These are phyloP conservation scores for Sphenostylis stenocarpa DNA, from an alignment of 306 rosid genomes.

Conservation along the genomic window DNA sequence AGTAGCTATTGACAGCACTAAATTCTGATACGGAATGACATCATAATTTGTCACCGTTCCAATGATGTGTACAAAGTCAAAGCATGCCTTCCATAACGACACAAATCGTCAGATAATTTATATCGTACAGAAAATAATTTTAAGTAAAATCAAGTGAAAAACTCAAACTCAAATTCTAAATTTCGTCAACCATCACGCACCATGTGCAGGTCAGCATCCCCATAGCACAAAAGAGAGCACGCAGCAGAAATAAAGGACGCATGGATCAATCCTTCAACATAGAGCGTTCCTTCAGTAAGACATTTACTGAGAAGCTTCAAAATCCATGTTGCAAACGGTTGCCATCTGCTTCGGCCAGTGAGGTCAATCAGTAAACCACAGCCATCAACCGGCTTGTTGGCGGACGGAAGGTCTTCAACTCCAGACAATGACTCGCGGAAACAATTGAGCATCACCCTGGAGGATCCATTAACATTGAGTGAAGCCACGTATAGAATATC, in stretches of 20 bases:
- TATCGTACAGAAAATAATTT: neutral
- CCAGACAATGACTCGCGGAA: constrained; percentile 57
- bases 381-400: constrained; percentile 60
- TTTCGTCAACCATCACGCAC: constrained; percentile 48
- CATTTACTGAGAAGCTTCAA: constrained; percentile 73
- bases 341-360: constrained; percentile 65
- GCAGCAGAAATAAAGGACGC: constrained; percentile 64
- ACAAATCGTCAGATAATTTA: constrained; percentile 38
- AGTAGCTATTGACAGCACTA: constrained; percentile 63
- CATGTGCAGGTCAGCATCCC: constrained; percentile 82
- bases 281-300: constrained; percentile 82
- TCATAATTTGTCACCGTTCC: constrained; percentile 62
- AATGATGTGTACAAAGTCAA: constrained; percentile 67
- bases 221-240: constrained; percentile 81
- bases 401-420: constrained; percentile 61
- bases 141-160: constrained; percentile 8
- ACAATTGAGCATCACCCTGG: constrained; percentile 59
- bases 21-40: constrained; percentile 65
- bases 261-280: constrained; percentile 77
- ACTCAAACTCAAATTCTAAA: neutral
- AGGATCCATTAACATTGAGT: constrained; percentile 37
- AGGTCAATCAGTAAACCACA: constrained; percentile 70
- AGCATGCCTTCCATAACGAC: constrained; percentile 76
- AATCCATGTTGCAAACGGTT: constrained; percentile 80
- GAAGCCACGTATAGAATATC: constrained; percentile 68